Base-by-base conservation (phyloP, 768 basidiomycete species). In the Mycena haematopus region DNA sequence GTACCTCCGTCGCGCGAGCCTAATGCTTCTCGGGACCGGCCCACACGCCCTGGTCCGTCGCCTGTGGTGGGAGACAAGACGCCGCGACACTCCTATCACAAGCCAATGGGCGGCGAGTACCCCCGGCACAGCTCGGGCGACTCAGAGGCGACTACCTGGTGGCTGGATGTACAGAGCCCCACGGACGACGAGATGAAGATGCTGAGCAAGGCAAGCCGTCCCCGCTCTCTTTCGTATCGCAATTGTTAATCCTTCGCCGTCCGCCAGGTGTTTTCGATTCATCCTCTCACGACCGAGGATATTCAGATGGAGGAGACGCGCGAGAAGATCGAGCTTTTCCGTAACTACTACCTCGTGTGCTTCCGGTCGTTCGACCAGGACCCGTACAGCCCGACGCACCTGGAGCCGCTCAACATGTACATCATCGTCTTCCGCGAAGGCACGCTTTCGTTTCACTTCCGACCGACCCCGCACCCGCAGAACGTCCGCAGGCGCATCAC, bases 311-410 rank as follows among this genome's bases (percentile, higher is more conserved):
- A 99, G 76, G 97, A 99, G 80, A 92, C 96, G 42, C 94, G 97
- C 71, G 97, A 99, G 80, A 99, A 99, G 82, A 99, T 99, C 69
- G 97, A 99, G 75, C 86, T 99, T 21, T 99, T 99, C 84, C 85
- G 96, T 57, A 96, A 96, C 74, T 99, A 99, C 75, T 99, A 98
- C 74, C 87, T 99, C 56, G 97, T 99, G 64, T 99, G 96, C 82
- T 99, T 99, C 82, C 90, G 97, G 65, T 92, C 94, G 66, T 99
- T 99, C 79, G 97, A 99, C 76, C 97, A 99, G 80, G 97, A 99
- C 75, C 91, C 89, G 24, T 98, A 98, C 79, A 94, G 92, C 70
- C 95, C 96, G 19, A 99, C 95, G 1, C 90, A 99, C 75, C 88
- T 99, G 49, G 96, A 99, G 74, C 97, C 97, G 17, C 82, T 99